Percentiles rank a stretch among this genome's conserved stretches.
These are phyloP conservation scores for Mycena pura DNA, from an alignment of 768 basidiomycete species.

Conservation along the genomic window DNA sequence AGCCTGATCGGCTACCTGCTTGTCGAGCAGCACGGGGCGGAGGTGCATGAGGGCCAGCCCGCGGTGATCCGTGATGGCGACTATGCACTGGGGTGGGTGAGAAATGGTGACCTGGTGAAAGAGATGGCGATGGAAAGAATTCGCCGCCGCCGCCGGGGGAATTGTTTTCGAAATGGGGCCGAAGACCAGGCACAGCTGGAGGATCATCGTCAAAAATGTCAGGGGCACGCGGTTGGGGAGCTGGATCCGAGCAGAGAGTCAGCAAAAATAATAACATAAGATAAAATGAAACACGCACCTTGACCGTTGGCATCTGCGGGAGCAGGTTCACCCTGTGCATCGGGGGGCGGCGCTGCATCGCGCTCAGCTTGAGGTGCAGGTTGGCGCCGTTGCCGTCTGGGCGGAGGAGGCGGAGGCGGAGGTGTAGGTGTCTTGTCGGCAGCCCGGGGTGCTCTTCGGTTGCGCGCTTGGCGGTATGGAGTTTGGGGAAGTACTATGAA, in stretches of 20 bases:
- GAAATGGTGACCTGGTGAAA: neutral
- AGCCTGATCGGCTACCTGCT: neutral
- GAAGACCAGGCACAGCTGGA: neutral
- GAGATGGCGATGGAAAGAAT: neutral
- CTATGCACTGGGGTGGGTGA: neutral
- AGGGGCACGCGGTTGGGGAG: neutral
- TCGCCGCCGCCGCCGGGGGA: neutral
- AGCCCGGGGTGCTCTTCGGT: neutral
- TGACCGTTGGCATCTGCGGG: neutral
- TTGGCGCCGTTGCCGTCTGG: neutral
- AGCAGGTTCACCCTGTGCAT: neutral
- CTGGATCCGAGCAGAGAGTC: neutral
- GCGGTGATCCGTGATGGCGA: constrained; percentile 1
- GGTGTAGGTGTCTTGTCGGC: constrained; percentile 5
- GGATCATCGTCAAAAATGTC: neutral
- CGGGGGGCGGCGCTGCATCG: neutral
- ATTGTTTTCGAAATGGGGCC: neutral
- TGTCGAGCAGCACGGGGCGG: neutral
- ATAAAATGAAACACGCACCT: neutral
- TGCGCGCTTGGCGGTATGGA: neutral
- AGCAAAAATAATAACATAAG: neutral
- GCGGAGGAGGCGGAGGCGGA: neutral
- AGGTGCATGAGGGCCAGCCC: constrained; percentile 6
- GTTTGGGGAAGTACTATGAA: neutral
- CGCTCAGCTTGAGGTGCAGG: neutral